phyloP scores from a whole-genome alignment of 495 filamentous ascomycete genomes.

The Daldinia vernicosa region DNA sequence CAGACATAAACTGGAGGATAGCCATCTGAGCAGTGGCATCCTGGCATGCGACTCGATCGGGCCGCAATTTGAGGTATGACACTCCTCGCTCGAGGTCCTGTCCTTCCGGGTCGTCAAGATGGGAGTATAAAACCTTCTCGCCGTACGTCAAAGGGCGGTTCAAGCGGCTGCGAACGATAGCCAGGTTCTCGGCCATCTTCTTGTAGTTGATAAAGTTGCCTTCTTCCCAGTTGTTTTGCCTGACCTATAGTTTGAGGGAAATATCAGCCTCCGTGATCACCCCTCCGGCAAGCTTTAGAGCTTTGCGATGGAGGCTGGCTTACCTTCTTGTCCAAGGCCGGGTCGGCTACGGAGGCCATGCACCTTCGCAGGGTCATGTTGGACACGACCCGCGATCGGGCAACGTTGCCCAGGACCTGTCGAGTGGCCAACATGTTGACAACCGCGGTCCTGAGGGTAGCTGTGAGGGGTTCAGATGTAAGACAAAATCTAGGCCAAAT shows the following conservation, averaged over 20 bases:
- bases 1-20: slow-evolving; percentile 99
- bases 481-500: slow-evolving; percentile 25
- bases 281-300: slow-evolving; percentile 9
- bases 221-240: slow-evolving; percentile 66
- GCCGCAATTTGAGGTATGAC: slow-evolving; percentile 94
- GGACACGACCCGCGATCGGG: slow-evolving; percentile 60
- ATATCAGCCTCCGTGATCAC: slow-evolving; percentile 40
- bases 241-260: slow-evolving; percentile 52
- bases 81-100: slow-evolving; percentile 95
- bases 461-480: slow-evolving; percentile 38
- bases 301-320: slow-evolving; percentile 18
- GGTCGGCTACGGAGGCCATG: slow-evolving; percentile 64
- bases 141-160: slow-evolving; percentile 93
- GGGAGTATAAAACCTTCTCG: slow-evolving; percentile 99
- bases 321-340: slow-evolving; percentile 64
- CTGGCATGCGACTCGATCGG: slow-evolving; percentile 98
- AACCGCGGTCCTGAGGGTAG: slow-evolving; percentile 43
- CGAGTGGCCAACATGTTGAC: slow-evolving; percentile 65
- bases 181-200: slow-evolving; percentile 98
- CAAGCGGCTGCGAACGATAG: slow-evolving; percentile 84
- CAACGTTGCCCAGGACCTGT: slow-evolving; percentile 60
- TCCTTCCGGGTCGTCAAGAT: slow-evolving; percentile 95
- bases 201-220: slow-evolving; percentile 72
- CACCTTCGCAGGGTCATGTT: slow-evolving; percentile 58
- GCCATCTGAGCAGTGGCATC: slow-evolving; percentile 99